phyloP scores from a whole-genome alignment of 2,329 filamentous ascomycete species.

The Fusarium multiceps region DNA sequence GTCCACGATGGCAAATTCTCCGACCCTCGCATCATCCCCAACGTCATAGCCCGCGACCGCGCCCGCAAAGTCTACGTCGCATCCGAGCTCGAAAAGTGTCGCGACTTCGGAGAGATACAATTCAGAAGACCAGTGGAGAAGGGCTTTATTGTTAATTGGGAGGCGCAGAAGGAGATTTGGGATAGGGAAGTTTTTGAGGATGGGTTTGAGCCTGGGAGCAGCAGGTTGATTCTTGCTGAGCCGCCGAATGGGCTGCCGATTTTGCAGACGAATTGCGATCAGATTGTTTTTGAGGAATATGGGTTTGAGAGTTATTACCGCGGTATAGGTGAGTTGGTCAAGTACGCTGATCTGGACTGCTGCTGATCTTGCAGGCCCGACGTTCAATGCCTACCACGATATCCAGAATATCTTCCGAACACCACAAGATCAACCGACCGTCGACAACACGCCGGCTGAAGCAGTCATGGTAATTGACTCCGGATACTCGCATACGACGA shows the following conservation, averaged over 20 bases:
- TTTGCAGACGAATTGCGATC: constrained; percentile 90
- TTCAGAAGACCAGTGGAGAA: constrained; percentile 93
- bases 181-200: constrained; percentile 84
- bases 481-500: constrained; percentile 91
- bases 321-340: constrained; percentile 67
- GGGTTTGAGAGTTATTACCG: constrained; percentile 89
- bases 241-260: constrained; percentile 84
- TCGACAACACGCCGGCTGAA: constrained; percentile 71
- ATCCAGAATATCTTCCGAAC: constrained; percentile 76
- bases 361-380: constrained; percentile 64
- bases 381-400: constrained; percentile 86
- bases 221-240: constrained; percentile 87
- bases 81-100: constrained; percentile 80
- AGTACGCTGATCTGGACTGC: not conserved
- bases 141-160: constrained; percentile 96
- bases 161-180: constrained; percentile 95
- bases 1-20: constrained; percentile 60
- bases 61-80: constrained; percentile 83
- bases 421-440: constrained; percentile 58
- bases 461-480: constrained; percentile 90
- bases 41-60: constrained; percentile 87
- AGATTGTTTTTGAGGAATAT: constrained; percentile 98
- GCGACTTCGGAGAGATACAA: constrained; percentile 87
- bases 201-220: constrained; percentile 74
- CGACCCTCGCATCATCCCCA: constrained; percentile 80